phyloP scores from a whole-genome alignment of 805 yeast species.

The Hanseniaspora lachancei region DNA sequence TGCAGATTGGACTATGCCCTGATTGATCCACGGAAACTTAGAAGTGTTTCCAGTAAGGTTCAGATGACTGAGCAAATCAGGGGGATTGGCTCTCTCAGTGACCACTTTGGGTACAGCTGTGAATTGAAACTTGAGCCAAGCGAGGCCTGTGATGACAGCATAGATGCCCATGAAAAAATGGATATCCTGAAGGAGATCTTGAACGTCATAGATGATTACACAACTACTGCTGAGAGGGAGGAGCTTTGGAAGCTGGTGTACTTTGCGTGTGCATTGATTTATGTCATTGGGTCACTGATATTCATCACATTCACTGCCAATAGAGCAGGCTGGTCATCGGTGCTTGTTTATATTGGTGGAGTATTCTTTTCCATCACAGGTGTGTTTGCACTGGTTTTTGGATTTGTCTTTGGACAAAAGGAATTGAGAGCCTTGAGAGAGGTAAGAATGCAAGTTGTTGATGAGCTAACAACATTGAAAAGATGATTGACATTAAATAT shows the following conservation, averaged over 20 bases:
- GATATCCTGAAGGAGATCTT: slow-evolving; percentile 38
- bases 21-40: slow-evolving; percentile 43
- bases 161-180: slow-evolving; percentile 3
- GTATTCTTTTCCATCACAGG: slow-evolving; percentile 53
- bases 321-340: slow-evolving; percentile 46
- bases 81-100: slow-evolving; percentile 66
- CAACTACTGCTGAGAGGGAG: slow-evolving; percentile 46
- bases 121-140: slow-evolving; percentile 25
- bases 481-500: not conserved
- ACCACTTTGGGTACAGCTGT: slow-evolving; percentile 74
- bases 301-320: slow-evolving; percentile 47
- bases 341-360: slow-evolving; percentile 49
- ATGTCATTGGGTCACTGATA: slow-evolving; percentile 42
- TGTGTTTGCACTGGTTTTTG: slow-evolving; percentile 60
- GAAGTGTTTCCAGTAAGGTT: slow-evolving; percentile 52
- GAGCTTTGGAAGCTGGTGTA: slow-evolving; percentile 52
- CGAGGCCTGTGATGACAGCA: slow-evolving; percentile 1
- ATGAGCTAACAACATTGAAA: slow-evolving; percentile 19
- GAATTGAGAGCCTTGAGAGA: slow-evolving; percentile 69
- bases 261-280: slow-evolving; percentile 42
- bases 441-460: slow-evolving; percentile 54
- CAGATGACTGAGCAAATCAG: slow-evolving; percentile 60
- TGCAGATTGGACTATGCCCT: slow-evolving; percentile 84
- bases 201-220: slow-evolving; percentile 35
- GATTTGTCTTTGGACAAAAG: slow-evolving; percentile 63